Percentiles rank a stretch among this genome's conserved stretches.
Evolutionary conservation across 163 green algal species (phyloP).

Genomic region (Chlamydomonas reinhardtii): DNA sequence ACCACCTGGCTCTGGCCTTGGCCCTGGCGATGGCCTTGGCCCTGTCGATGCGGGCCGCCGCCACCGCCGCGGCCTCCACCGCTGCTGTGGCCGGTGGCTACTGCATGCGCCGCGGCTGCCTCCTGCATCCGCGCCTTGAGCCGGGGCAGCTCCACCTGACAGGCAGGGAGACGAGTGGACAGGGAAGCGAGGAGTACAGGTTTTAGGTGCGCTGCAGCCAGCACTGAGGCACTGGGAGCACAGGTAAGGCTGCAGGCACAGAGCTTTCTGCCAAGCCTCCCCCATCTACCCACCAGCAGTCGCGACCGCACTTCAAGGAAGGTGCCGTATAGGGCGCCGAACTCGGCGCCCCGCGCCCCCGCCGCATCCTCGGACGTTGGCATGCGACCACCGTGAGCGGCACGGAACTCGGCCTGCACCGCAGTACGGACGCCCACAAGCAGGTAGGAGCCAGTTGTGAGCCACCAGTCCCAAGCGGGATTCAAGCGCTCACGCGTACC

Average conservation of each 20-base stretch:
- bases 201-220: too few species aligned
- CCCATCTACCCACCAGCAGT: conserved; percentile 12
- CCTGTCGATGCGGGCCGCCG: too few species aligned
- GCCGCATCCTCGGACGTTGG: neutral
- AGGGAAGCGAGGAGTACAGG: too few species aligned
- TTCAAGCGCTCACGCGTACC: too few species aligned
- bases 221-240: too few species aligned
- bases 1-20: neutral
- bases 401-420: neutral
- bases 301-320: conserved; percentile 19
- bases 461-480: neutral
- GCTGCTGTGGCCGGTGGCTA: neutral
- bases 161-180: too few species aligned
- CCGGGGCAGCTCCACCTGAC: conserved; percentile 13
- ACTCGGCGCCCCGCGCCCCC: neutral
- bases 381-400: neutral
- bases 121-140: neutral
- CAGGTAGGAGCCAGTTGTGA: neutral
- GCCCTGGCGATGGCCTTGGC: too few species aligned
- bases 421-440: neutral
- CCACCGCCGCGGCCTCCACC: too few species aligned
- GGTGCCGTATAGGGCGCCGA: neutral
- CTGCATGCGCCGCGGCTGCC: neutral
- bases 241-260: too few species aligned
- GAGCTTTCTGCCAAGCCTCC: too few species aligned